A percentile compares a stretch with the other conserved stretches of the same genome.
These are phyloP conservation scores for Phellopilus nigrolimitatus DNA, from an alignment of 1,284 basidiomycete species.

Conservation along the genomic window DNA sequence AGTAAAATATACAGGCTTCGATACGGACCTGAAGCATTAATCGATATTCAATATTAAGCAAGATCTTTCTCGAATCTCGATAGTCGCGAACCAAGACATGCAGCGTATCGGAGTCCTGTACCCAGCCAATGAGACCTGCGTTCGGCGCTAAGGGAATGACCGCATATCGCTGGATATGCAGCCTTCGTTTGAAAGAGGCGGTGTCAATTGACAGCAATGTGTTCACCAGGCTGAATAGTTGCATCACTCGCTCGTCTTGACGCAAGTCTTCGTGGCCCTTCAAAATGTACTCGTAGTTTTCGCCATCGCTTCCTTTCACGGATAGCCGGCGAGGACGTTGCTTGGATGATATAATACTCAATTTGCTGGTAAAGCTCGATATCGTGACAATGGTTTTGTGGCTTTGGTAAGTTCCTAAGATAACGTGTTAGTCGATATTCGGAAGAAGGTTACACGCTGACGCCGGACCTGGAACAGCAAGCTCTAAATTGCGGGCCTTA, in stretches of 20 bases:
- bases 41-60: slow-evolving; percentile 97
- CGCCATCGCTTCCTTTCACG: slow-evolving; percentile 88
- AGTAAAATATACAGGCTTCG: slow-evolving; percentile 1
- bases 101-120: slow-evolving; percentile 96
- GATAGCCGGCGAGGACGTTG: slow-evolving; percentile 91
- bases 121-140: slow-evolving; percentile 94
- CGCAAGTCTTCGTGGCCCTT: slow-evolving; percentile 99
- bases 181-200: slow-evolving; percentile 91
- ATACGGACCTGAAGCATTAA: slow-evolving; percentile 84
- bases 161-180: slow-evolving; percentile 92
- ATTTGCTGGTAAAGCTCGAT: slow-evolving; percentile 77
- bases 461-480: slow-evolving; percentile 93
- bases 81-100: slow-evolving; percentile 97
- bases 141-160: slow-evolving; percentile 97
- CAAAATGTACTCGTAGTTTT: slow-evolving; percentile 89
- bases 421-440: slow-evolving; percentile 1
- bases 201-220: slow-evolving; percentile 91
- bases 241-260: slow-evolving; percentile 99
- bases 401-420: slow-evolving; percentile 85
- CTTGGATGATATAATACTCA: slow-evolving; percentile 96
- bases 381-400: slow-evolving; percentile 87
- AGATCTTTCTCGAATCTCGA: slow-evolving; percentile 90
- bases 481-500: slow-evolving; percentile 84
- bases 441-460: too few species aligned
- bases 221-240: slow-evolving; percentile 96